A percentile compares a stretch with the other conserved stretches of the same genome.
Evolutionary conservation across 441 rosid genomes (phyloP).

Genomic region (Arabidopsis lyrata): DNA sequence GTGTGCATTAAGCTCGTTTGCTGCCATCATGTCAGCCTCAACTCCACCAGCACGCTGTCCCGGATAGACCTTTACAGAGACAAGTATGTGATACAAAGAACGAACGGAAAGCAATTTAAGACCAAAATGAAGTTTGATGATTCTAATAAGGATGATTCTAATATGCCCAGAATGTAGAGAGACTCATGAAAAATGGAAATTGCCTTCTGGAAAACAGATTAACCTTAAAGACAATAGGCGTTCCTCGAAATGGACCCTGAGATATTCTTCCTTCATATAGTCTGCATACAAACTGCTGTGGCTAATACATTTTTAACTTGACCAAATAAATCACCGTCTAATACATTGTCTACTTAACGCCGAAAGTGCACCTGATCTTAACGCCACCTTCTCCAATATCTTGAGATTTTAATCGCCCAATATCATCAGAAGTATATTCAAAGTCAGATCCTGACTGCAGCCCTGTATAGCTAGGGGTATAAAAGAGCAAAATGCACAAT

Average conservation of each 20-base stretch:
- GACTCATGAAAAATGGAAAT: conserved; percentile 18
- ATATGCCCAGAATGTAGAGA: conserved; percentile 4
- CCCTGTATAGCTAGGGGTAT: conserved; percentile 66
- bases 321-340: conserved; percentile 24
- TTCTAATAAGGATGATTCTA: not conserved
- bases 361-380: conserved; percentile 71
- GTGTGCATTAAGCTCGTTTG: conserved; percentile 91
- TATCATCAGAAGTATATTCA: conserved; percentile 51
- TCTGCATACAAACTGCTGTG: conserved; percentile 79
- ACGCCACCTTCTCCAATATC: conserved; percentile 91
- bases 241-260: conserved; percentile 75
- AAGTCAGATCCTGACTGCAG: conserved; percentile 55
- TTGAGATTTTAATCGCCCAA: conserved; percentile 67
- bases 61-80: conserved; percentile 80
- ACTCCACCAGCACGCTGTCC: conserved; percentile 80
- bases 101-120: not conserved
- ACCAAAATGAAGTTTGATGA: conserved; percentile 11
- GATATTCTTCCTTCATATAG: conserved; percentile 92
- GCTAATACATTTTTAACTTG: conserved; percentile 41
- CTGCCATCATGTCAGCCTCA: conserved; percentile 98
- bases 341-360: conserved; percentile 23
- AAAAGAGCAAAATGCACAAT: conserved; percentile 16
- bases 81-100: conserved; percentile 23
- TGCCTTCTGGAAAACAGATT: not conserved
- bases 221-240: conserved; percentile 81